Conservation (phyloP, 2,329 filamentous ascomycete species). For the Penicillium psychrosexuale region DNA sequence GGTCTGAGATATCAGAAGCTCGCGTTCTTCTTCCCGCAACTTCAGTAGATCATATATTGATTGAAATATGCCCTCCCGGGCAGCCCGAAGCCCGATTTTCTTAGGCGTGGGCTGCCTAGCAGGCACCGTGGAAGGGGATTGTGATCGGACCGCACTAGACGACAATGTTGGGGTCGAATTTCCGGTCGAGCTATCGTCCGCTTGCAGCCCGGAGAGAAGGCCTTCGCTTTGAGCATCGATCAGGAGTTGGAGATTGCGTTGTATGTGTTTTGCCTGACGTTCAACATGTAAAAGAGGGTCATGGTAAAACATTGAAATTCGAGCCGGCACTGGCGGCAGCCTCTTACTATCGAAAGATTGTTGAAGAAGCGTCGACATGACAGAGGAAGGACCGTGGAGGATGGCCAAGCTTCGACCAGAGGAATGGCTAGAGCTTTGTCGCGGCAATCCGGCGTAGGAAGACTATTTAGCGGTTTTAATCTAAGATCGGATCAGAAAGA, state of each 20-base stretch:
- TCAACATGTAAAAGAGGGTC: slow-evolving; percentile 51
- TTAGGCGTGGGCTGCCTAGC: slow-evolving; percentile 40
- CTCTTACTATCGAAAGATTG: slow-evolving; percentile 22
- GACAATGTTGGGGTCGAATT: slow-evolving; percentile 37
- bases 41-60: slow-evolving; percentile 56
- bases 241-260: slow-evolving; percentile 56
- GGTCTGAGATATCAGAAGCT: slow-evolving; percentile 47
- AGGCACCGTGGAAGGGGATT: slow-evolving; percentile 37
- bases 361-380: slow-evolving; percentile 33
- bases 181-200: slow-evolving; percentile 48
- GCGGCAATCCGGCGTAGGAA: background rate
- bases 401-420: background rate
- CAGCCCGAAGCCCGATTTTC: slow-evolving; percentile 52
- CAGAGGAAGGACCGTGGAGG: background rate
- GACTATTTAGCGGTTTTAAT: background rate
- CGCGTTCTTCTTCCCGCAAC: slow-evolving; percentile 57
- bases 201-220: slow-evolving; percentile 43
- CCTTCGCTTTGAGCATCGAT: slow-evolving; percentile 62
- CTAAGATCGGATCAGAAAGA: background rate
- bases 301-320: slow-evolving; percentile 31
- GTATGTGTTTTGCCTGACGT: slow-evolving; percentile 53
- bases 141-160: slow-evolving; percentile 29
- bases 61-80: slow-evolving; percentile 55
- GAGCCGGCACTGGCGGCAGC: slow-evolving; percentile 30
- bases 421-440: background rate